These are phyloP conservation scores for Globisporangium lucens DNA, from an alignment of 352 stramenopile species.

Conservation along the genomic window DNA sequence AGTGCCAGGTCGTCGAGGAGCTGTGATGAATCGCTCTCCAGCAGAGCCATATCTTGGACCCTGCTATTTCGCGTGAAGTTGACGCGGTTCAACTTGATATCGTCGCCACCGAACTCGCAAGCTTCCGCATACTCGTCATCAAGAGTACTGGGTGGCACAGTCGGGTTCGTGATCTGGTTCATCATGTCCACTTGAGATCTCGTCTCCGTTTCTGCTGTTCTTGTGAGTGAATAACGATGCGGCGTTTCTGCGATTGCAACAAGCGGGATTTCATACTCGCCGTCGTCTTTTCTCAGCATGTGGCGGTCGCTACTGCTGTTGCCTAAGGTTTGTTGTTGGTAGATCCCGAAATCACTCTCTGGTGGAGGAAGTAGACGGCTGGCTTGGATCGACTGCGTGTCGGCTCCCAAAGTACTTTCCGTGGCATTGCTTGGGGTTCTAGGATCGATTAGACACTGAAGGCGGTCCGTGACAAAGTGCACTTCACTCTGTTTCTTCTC, in stretches of 20 bases:
- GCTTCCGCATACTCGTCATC: neutral
- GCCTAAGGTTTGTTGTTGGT: neutral
- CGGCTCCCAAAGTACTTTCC: neutral
- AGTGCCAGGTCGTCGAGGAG: conserved; percentile 18
- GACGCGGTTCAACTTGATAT: neutral
- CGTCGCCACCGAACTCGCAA: neutral
- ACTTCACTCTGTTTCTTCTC: conserved; percentile 3
- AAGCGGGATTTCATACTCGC: conserved; percentile 13
- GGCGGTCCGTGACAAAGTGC: neutral
- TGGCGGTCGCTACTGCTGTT: neutral
- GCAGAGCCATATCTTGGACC: conserved; percentile 1
- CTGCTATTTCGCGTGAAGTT: neutral
- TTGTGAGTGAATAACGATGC: conserved; percentile 5
- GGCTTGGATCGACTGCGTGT: neutral
- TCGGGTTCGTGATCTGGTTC: neutral
- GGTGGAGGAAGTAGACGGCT: conserved; percentile 6
- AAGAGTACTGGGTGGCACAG: neutral
- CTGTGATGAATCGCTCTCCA: neutral
- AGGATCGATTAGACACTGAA: conserved; percentile 11
- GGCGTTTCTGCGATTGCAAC: neutral
- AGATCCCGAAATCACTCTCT: conserved; percentile 8
- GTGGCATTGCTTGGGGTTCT: neutral
- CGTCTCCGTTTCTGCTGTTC: neutral
- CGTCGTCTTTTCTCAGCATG: conserved; percentile 2
- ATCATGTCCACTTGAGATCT: neutral